Conservation (phyloP, 768 basidiomycete species). For the Arthromyces matolae region DNA sequence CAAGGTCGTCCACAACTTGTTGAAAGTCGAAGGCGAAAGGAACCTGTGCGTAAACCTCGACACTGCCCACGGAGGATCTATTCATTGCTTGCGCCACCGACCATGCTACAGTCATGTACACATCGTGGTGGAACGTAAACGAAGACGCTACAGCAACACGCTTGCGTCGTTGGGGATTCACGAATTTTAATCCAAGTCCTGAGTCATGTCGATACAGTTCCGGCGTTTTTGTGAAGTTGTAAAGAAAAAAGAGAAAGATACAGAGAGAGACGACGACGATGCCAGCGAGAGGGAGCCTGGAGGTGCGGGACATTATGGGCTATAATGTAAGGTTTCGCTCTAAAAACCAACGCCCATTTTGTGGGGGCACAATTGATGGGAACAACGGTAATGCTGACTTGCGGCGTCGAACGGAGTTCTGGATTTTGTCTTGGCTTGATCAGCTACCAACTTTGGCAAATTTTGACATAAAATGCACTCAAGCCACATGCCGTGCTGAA, state of each 20-base stretch:
- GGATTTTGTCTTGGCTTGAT: too few species aligned
- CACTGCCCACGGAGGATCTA: constrained; percentile 10
- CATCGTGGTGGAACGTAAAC: constrained; percentile 35
- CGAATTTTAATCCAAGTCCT: not conserved
- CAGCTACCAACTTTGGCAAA: too few species aligned
- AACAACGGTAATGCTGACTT: too few species aligned
- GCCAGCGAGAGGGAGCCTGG: not conserved
- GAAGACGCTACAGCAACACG: constrained; percentile 32
- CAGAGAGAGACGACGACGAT: constrained; percentile 1
- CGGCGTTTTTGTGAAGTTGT: not conserved
- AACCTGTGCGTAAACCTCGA: constrained; percentile 29
- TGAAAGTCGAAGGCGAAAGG: constrained; percentile 32
- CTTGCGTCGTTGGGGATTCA: constrained; percentile 18
- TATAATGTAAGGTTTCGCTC: not conserved
- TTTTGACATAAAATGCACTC: too few species aligned
- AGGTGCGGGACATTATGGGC: not conserved
- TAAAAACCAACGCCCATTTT: not conserved
- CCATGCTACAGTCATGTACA: constrained; percentile 34
- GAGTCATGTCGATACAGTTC: not conserved
- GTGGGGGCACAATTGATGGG: too few species aligned
- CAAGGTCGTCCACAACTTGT: constrained; percentile 26
- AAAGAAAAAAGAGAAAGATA: constrained; percentile 7
- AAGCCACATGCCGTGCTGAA: too few species aligned
- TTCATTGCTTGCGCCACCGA: constrained; percentile 28
- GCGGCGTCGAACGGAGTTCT: too few species aligned